These are phyloP conservation scores for Betula pendula DNA, from an alignment of 306 rosid species.

Conservation along the genomic window DNA sequence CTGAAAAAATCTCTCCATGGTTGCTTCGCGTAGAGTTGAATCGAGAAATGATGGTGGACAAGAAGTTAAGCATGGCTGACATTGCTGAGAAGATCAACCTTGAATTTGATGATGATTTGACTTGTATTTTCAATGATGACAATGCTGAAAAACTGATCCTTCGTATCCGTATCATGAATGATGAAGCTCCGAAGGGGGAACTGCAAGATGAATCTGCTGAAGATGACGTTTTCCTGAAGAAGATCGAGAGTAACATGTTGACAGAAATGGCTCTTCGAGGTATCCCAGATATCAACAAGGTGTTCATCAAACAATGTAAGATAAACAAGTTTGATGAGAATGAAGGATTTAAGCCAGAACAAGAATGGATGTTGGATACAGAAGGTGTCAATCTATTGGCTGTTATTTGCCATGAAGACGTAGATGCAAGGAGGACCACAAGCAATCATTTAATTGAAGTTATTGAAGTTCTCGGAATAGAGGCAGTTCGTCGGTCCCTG, in stretches of 20 bases:
- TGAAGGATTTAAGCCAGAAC: constrained; percentile 87
- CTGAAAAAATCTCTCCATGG: constrained; percentile 97
- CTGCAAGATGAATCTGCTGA: constrained; percentile 91
- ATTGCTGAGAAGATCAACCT: constrained; percentile 96
- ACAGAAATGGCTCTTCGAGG: constrained; percentile 98
- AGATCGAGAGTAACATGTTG: constrained; percentile 95
- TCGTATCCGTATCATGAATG: constrained; percentile 96
- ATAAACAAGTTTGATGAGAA: constrained; percentile 75
- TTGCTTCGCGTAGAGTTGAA: constrained; percentile 93
- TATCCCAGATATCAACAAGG: constrained; percentile 90
- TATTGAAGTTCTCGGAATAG: constrained; percentile 97
- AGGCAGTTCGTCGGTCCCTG: constrained; percentile 89
- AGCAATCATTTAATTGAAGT: constrained; percentile 98
- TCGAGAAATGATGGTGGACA: constrained; percentile 99
- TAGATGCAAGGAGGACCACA: constrained; percentile 85
- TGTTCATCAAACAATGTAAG: constrained; percentile 82
- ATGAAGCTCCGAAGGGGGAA: constrained; percentile 93
- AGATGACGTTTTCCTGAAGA: constrained; percentile 95
- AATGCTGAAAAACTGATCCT: constrained; percentile 96
- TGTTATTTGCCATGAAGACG: constrained; percentile 90
- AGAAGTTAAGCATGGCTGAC: constrained; percentile 98
- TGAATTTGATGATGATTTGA: constrained; percentile 88
- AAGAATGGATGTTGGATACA: constrained; percentile 98
- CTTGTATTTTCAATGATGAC: constrained; percentile 95
- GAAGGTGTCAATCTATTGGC: constrained; percentile 98